Evolutionary conservation across 805 yeast species (phyloP).

Genomic region (Schwanniomyces vanrijiae): DNA sequence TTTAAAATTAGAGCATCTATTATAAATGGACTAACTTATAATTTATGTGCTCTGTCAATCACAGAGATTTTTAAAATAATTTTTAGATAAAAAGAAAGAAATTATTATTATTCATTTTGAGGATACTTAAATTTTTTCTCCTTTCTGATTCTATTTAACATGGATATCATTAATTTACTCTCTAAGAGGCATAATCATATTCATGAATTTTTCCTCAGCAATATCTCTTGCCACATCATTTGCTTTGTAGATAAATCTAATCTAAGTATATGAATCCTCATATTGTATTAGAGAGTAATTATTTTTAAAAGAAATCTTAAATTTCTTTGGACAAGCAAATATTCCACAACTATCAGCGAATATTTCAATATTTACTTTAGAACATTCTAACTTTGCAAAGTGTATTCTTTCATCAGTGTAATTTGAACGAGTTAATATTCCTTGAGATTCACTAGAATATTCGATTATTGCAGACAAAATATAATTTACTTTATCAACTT

Average conservation of each 20-base stretch:
- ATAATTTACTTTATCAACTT: conserved; percentile 42
- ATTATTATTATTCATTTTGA: conserved; percentile 22
- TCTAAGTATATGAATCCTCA: conserved; percentile 35
- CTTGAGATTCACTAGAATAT: conserved; percentile 43
- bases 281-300: conserved; percentile 20
- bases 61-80: no score
- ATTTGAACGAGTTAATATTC: conserved; percentile 34
- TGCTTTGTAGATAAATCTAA: conserved; percentile 58
- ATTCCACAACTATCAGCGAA: conserved; percentile 18
- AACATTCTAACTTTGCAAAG: conserved; percentile 32
- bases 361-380: conserved; percentile 31
- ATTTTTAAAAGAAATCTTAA: conserved; percentile 32
- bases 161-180: conserved; percentile 44
- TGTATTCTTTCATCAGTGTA: conserved; percentile 25
- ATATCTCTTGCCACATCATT: conserved; percentile 52
- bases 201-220: conserved; percentile 35
- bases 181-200: conserved; percentile 43
- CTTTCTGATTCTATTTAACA: conserved; percentile 48
- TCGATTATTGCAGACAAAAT: conserved; percentile 35
- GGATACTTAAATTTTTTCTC: conserved; percentile 47
- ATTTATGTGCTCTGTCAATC: no score
- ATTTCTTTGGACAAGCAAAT: conserved; percentile 32
- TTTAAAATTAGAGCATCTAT: no score
- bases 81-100: background rate
- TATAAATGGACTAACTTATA: no score